These are phyloP conservation scores for Acacia pycnantha DNA, from an alignment of 331 rosid species.

Conservation along the genomic window DNA sequence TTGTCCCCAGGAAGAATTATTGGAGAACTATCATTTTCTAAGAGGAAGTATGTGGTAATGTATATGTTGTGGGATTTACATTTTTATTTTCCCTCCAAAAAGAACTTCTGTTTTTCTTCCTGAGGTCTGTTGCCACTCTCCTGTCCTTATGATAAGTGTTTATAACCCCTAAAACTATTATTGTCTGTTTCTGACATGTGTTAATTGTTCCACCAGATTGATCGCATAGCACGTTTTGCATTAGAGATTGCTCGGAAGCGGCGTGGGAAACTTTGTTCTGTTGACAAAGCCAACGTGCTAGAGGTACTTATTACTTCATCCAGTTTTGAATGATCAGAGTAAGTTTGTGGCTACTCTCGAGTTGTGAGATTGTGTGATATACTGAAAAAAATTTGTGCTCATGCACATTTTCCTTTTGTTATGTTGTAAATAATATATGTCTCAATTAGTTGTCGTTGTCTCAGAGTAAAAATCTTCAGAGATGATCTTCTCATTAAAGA, in stretches of 20 bases:
- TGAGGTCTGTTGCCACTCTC: not conserved
- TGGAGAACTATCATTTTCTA: slow-evolving; percentile 1
- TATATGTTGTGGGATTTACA: slow-evolving; percentile 20
- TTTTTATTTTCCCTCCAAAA: slow-evolving; percentile 1
- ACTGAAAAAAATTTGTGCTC: not conserved
- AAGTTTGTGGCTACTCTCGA: not conserved
- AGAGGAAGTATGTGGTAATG: slow-evolving; percentile 3
- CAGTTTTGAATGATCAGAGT: not conserved
- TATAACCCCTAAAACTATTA: slow-evolving; percentile 19
- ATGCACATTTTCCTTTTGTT: slow-evolving; percentile 2
- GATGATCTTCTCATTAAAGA: not conserved
- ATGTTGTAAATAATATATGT: not conserved
- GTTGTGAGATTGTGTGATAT: slow-evolving; percentile 15
- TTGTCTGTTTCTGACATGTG: slow-evolving; percentile 17
- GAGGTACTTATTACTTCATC: slow-evolving; percentile 55
- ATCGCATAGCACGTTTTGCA: slow-evolving; percentile 85
- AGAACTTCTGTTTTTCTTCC: not conserved
- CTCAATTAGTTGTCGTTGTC: not conserved
- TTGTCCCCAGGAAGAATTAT: not conserved
- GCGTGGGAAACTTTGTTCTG: slow-evolving; percentile 76
- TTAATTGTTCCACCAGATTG: slow-evolving; percentile 54
- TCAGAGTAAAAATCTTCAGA: too few species aligned
- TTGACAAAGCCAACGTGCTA: slow-evolving; percentile 94
- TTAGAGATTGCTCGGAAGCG: slow-evolving; percentile 88
- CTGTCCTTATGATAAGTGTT: slow-evolving; percentile 7